Evolutionary conservation across 2,329 filamentous ascomycete species (phyloP), one percentile per base, ranked within the genome.

Genomic region (Fusarium cicatricum): DNA sequence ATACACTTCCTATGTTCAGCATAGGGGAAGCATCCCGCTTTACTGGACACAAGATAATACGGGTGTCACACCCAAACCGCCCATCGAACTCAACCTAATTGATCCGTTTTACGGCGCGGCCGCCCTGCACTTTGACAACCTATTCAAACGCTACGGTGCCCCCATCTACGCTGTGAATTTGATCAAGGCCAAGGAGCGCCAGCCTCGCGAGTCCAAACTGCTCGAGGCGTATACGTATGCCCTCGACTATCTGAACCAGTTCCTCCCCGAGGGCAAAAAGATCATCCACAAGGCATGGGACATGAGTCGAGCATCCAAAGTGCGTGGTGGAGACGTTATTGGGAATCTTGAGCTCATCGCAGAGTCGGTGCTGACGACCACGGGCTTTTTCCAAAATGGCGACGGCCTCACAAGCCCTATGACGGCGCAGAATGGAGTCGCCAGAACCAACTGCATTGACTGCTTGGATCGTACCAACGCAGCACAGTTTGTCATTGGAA

Each of bases 21-120:
- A 99, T 72, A 86, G 95, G 62, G 96, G 96, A 21, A 98, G 95
- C 65, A 99, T 99, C 55, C 95, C 95, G 4, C 81, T 99, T 0
- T 92, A 97, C 74, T 99, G 96, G 96, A 96, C 92, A 0, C 95
- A 99, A 72, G 95, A 98, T 71, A 96, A 89, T 66, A 95, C 91
- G 4, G 93, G 94, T 2, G 95, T 99, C 2, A 93, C 92, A 1
- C 96, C 96, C 0, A 99, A 98, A 67, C 96, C 95, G 10, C 93
- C 94, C 10, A 99, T 99, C 65, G 91, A 97, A 72, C 79, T 99
- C 36, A 97, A 96, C 70, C 82, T 98, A n/a, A 86, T 96, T 16
- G 95, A 99, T 73, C 95, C 95, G 0, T 99, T 98, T 73, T 98
- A 97, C 71, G 90, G 89, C 36, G 91, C 94, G 3, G 94, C 95